Base-by-base conservation (phyloP, 139 green algal genomes). In the Penium margaritaceum region DNA sequence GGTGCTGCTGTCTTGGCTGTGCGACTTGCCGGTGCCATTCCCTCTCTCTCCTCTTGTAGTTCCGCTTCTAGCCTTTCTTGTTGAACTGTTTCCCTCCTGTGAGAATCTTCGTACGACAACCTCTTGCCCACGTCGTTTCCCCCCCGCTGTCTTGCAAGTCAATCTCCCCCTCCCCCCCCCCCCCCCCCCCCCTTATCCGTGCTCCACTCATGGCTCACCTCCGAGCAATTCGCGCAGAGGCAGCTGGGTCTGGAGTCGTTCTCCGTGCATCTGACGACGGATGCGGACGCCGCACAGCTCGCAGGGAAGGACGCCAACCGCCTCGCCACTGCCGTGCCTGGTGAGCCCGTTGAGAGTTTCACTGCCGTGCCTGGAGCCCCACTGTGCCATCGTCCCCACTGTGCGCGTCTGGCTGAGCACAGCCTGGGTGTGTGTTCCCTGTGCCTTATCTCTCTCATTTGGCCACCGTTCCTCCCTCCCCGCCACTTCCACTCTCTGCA, bases 201-300 rank as follows among this genome's bases (percentile, higher is more conserved):
- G 12, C 9, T 9, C 41, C 12, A 21, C 12, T 12, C 9, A 51
- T 51, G 41, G 12, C 41, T 51, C 27, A 19, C 62, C 19, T 70
- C n/a, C 9, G 60, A 51, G 6, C 62, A 70, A 51, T 17, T 55
- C 12, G 19, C 19, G 62, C 68, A 68, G 53, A 29, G 68, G 6
- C 51, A 67, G 12, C 55, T 76, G 35, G 57, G 62, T 21, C 35
- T 76, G 5, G 68, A 76, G 6, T 12, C 74, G 51, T 32, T 76
- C 27, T 37, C 24, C 12, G 27, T 76, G 36, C 24, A 32, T 4
- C n/a, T 47, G 57, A 54, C 68, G 15, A 58, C 51, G 19, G 53
- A 76, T 34, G 36, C 24, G 3, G 68, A 39, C 32, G 68, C 68
- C 15, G 51, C 70, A 15, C 15, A n/a, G 1, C 15, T 24, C 17